These are phyloP conservation scores for Psilocybe mexicana DNA, from an alignment of 1,284 basidiomycete genomes.

Conservation along the genomic window DNA sequence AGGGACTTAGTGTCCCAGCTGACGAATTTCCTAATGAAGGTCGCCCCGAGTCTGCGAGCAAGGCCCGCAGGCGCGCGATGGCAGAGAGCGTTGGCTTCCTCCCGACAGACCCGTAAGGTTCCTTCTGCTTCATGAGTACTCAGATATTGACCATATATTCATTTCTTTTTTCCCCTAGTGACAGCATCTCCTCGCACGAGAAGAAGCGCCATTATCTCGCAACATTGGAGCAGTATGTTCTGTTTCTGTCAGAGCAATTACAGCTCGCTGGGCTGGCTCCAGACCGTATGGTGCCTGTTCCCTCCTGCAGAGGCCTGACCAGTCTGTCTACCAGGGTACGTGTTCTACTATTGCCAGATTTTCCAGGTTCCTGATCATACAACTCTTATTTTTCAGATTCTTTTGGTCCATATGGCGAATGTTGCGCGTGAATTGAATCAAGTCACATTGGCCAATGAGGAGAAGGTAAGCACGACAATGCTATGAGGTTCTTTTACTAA, in stretches of 20 bases:
- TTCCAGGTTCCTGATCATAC: constrained; percentile 1
- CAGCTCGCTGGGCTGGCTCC: constrained; percentile 50
- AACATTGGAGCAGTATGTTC: constrained; percentile 68
- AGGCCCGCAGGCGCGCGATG: constrained; percentile 52
- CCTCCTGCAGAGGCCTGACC: constrained; percentile 54
- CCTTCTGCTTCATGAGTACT: neutral
- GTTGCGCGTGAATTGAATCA: constrained; percentile 48
- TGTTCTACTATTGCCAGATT: neutral
- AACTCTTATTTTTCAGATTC: constrained; percentile 31
- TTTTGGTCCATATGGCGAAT: constrained; percentile 68
- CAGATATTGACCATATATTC: neutral
- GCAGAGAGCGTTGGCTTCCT: constrained; percentile 57
- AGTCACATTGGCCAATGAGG: constrained; percentile 51
- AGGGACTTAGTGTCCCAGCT: constrained; percentile 15
- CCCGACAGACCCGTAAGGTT: constrained; percentile 53
- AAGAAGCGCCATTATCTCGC: constrained; percentile 74
- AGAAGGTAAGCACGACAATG: constrained; percentile 41
- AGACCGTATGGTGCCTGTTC: constrained; percentile 52
- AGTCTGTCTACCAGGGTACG: constrained; percentile 52
- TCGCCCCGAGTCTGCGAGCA: constrained; percentile 39
- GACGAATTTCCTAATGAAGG: constrained; percentile 13
- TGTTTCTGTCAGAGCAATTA: constrained; percentile 63
- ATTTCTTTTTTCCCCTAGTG: constrained; percentile 36
- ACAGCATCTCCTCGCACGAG: constrained; percentile 71
- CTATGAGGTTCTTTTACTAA: neutral